Evolutionary conservation across 1,284 basidiomycete genomes (phyloP).

Genomic region (Boletus smithii): DNA sequence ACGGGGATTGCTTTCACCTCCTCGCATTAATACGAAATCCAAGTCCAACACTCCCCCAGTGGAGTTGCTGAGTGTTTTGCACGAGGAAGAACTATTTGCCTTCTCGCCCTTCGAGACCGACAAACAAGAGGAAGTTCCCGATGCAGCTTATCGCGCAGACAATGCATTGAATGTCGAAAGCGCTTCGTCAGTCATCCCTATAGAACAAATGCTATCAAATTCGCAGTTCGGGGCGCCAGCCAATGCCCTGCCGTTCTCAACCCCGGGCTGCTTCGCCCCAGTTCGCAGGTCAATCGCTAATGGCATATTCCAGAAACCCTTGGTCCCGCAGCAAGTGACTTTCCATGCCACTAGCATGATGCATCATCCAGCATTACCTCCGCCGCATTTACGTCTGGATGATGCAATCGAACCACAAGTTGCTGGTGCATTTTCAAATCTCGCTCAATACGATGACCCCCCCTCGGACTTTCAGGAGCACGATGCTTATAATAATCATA

Average conservation of each 20-base stretch:
- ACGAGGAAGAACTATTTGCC: slow-evolving; percentile 28
- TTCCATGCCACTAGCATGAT: slow-evolving; percentile 10
- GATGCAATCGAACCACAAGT: slow-evolving; percentile 12
- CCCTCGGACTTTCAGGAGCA: slow-evolving; percentile 19
- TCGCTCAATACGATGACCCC: slow-evolving; percentile 5
- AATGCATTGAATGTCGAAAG: neutral
- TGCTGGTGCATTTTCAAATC: slow-evolving; percentile 9
- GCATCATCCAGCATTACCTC: slow-evolving; percentile 10
- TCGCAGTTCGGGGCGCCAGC: neutral
- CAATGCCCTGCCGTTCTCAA: slow-evolving; percentile 27
- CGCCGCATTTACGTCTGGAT: slow-evolving; percentile 20
- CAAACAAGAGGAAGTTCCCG: slow-evolving; percentile 4
- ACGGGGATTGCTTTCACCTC: slow-evolving; percentile 37
- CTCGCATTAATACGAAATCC: slow-evolving; percentile 7
- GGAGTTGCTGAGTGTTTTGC: slow-evolving; percentile 6
- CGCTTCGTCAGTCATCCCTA: neutral
- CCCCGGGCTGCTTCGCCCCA: slow-evolving; percentile 24
- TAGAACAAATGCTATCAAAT: neutral
- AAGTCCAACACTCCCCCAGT: slow-evolving; percentile 1
- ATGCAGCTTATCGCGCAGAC: slow-evolving; percentile 5
- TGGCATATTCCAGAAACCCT: slow-evolving; percentile 2
- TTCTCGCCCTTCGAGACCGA: slow-evolving; percentile 30
- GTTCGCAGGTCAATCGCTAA: slow-evolving; percentile 3
- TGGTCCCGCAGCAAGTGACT: slow-evolving; percentile 11
- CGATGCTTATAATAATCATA: slow-evolving; percentile 1